Base-by-base conservation (phyloP, 441 rosid genomes). In the Adansonia madagascariensis region DNA sequence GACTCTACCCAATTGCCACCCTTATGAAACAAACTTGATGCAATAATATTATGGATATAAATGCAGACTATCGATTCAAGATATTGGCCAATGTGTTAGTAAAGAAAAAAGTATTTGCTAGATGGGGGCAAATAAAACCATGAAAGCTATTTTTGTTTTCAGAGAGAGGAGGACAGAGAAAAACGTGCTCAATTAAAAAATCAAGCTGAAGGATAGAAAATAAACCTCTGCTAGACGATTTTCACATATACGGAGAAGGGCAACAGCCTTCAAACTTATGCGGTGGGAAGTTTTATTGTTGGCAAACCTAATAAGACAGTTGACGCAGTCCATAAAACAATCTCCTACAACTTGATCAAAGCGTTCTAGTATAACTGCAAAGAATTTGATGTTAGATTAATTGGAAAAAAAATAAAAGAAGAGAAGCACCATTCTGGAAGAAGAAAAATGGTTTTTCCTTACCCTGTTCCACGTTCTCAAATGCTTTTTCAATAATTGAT, bases 271-370 rank as follows among this genome's bases (percentile, higher is more conserved):
- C 89, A 97, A 86, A 86, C 99, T 94, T 89, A 94, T 97, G 24
- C 97, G 91, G 75, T 88, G 97, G 75, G 99, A 94, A 74, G 84
- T 85, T 85, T 94, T 94, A 78, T 94, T 97, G 82, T 97, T 97
- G 81, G 98, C 95, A 87, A 97, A 97, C 80, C 99, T 89, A 80
- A 94, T 97, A 80, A 97, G 94, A 88, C 98, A 93, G 87, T 97
- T 97, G 83, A 94, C 98, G n/a, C 98, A 97, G 81, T 97, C 99
- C 99, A 94, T 93, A 82, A 97, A 97, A 88, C 99, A 97, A 86
- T 97, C 98, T 79, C 98, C 99, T 80, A 92, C 93, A 35, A 97
- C 98, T 85, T 93, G 98, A 85, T 97, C 98, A 85, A 97, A 97
- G 88, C 91, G 99, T 81, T 97, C 99, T 89, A 97, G 79, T 83